Evolutionary conservation across 495 filamentous ascomycete genomes (phyloP).

Genomic region (Poronia punctata): DNA sequence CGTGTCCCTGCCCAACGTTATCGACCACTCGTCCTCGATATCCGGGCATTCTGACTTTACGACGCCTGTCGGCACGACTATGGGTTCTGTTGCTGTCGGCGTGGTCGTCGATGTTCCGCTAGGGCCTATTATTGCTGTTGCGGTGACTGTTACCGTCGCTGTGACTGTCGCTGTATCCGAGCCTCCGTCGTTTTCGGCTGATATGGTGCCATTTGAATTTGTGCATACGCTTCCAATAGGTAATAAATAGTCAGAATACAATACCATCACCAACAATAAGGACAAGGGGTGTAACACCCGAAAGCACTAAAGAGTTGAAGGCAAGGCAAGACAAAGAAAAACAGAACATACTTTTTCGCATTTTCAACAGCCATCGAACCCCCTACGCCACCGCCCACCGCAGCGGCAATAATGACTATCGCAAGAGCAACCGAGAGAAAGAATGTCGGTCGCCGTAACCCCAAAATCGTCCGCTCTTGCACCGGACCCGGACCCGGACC

Average conservation of each 20-base stretch:
- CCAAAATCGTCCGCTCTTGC: slow-evolving; percentile 13
- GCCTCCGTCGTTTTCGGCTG: neutral
- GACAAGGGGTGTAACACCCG: no score
- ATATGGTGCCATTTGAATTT: neutral
- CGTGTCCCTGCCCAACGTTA: slow-evolving; percentile 1
- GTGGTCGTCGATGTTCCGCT: neutral
- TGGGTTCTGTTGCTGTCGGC: neutral
- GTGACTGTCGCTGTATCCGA: neutral
- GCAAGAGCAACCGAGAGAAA: slow-evolving; percentile 11
- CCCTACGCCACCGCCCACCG: slow-evolving; percentile 19
- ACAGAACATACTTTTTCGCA: slow-evolving; percentile 12
- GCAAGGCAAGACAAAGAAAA: no score
- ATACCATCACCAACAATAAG: neutral
- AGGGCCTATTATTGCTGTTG: neutral
- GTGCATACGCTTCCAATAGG: slow-evolving; percentile 1
- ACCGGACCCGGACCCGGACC: no score
- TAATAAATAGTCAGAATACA: neutral
- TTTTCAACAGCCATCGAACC: slow-evolving; percentile 18
- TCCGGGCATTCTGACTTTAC: slow-evolving; percentile 14
- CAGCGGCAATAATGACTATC: slow-evolving; percentile 17
- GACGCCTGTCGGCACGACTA: slow-evolving; percentile 5
- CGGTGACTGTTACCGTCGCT: neutral
- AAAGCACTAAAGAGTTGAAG: no score
- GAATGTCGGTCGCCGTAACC: slow-evolving; percentile 14
- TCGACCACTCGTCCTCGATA: neutral